Base-by-base conservation (phyloP, 257 asterid genomes). In the Solanum chiquidenum region DNA sequence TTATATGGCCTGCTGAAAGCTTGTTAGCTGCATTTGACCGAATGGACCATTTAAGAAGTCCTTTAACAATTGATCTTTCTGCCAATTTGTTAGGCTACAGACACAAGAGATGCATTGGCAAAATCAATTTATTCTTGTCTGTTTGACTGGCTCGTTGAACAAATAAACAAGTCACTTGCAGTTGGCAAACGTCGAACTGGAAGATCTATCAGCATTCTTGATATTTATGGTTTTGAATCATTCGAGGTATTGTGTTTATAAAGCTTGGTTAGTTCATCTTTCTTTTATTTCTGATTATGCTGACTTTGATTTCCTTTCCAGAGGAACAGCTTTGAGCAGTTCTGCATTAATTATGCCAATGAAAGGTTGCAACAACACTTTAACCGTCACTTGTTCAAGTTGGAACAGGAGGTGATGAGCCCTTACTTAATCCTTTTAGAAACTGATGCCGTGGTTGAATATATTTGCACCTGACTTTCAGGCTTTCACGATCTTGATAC, bases 241-340 rank as follows among this genome's bases (percentile, higher is more conserved):
- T 97, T 97, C 93, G 96, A 94, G 96, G 99, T 96, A 88, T 77
- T 89, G 80, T 86, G 44, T 85, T 80, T 60, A 23, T 84, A 79
- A 79, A 88, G 74, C 74, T 83, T 55, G 69, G 71, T 85, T 27
- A 64, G 52, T 37, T 52, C 76, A 66, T 88, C 29, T 69, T 86
- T 52, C 64, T 83, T 75, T 86, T 35, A 84, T 73, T 62, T 29
- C 77, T 87, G 52, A 40, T 69, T 37, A 58, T 69, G 42, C n/a
- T 46, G 86, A 64, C 86, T 89, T 86, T 75, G 68, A 86, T 66
- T 80, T 86, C 64, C 55, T 86, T 74, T 69, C 35, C 91, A 97
- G 99, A 94, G 96, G 91, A 97, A 97, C 90, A 96, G 99, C 88
- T 96, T 97, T 92, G 99, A 96, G 95, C 99, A 97, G 94, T 96